Conservation (phyloP, 768 basidiomycete species). For the Mycena indigotica region DNA sequence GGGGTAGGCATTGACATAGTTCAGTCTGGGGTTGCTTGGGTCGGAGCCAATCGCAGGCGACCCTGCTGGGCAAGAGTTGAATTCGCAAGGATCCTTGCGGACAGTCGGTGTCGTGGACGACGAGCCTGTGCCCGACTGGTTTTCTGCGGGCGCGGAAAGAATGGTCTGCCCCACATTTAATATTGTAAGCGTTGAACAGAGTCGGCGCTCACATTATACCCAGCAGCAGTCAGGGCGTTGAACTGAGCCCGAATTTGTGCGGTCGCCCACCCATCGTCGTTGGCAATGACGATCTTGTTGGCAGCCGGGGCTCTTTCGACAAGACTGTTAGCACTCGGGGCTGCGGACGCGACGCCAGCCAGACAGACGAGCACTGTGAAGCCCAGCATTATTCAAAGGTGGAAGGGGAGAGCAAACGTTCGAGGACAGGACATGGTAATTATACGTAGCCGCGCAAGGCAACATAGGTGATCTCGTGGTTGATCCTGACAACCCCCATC, state of each 20-base stretch:
- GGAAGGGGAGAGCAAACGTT: not conserved
- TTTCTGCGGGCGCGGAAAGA: constrained; percentile 44
- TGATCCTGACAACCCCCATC: too few species aligned
- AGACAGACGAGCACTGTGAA: not conserved
- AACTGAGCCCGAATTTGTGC: constrained; percentile 45
- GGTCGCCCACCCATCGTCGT: constrained; percentile 42
- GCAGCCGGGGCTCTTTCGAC: not conserved
- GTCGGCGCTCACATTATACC: constrained; percentile 34
- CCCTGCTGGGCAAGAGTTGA: constrained; percentile 42
- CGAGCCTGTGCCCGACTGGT: constrained; percentile 46
- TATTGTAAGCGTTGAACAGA: not conserved
- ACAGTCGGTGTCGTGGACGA: constrained; percentile 33
- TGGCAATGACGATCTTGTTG: constrained; percentile 26
- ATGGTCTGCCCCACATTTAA: constrained; percentile 34
- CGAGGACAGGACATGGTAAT: too few species aligned
- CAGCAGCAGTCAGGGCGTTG: constrained; percentile 36
- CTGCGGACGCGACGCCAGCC: not conserved
- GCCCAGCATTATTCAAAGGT: not conserved
- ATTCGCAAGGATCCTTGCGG: constrained; percentile 41
- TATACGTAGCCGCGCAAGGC: too few species aligned
- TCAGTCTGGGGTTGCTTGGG: constrained; percentile 40
- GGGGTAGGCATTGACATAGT: constrained; percentile 49
- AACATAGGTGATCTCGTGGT: too few species aligned
- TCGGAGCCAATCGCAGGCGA: constrained; percentile 44
- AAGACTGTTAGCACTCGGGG: not conserved